phyloP scores from a whole-genome alignment of 2,329 filamentous ascomycete genomes.

The Apiospora malaysiana region DNA sequence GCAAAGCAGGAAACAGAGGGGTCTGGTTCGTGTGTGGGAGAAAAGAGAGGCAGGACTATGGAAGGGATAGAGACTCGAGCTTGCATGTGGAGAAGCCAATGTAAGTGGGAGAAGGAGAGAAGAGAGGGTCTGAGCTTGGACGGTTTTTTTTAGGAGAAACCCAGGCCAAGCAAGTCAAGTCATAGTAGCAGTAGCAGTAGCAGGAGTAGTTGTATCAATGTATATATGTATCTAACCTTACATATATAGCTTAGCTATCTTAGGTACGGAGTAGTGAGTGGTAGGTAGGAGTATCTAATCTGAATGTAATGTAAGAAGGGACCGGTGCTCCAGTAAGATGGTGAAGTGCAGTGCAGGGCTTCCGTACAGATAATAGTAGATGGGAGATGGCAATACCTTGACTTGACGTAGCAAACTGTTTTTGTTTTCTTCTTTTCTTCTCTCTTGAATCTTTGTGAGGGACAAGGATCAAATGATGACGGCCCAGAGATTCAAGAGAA shows the following conservation, averaged over 20 bases:
- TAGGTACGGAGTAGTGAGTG: too few species aligned
- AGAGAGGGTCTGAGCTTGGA: conserved; percentile 16
- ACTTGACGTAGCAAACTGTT: too few species aligned
- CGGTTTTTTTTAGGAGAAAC: conserved; percentile 11
- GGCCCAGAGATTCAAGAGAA: conserved; percentile 3
- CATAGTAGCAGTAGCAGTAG: too few species aligned
- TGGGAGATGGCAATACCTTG: conserved; percentile 12
- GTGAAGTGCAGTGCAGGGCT: conserved; percentile 16
- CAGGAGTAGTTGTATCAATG: too few species aligned
- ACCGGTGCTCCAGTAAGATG: conserved; percentile 3
- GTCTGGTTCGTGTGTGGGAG: conserved; percentile 19
- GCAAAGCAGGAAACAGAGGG: conserved; percentile 12
- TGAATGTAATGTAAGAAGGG: not conserved
- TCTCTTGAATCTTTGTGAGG: not conserved
- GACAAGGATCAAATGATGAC: conserved; percentile 11
- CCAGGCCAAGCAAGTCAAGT: conserved; percentile 7
- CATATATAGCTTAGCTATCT: not conserved
- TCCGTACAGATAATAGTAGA: conserved; percentile 1
- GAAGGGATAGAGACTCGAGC: conserved; percentile 19
- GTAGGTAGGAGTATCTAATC: too few species aligned
- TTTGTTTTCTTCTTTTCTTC: not conserved
- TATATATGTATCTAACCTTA: not conserved
- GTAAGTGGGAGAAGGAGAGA: conserved; percentile 14
- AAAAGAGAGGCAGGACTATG: conserved; percentile 21
- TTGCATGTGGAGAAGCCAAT: conserved; percentile 15